phyloP scores from a whole-genome alignment of 345 rosid genomes.

The Alliaria petiolata region DNA sequence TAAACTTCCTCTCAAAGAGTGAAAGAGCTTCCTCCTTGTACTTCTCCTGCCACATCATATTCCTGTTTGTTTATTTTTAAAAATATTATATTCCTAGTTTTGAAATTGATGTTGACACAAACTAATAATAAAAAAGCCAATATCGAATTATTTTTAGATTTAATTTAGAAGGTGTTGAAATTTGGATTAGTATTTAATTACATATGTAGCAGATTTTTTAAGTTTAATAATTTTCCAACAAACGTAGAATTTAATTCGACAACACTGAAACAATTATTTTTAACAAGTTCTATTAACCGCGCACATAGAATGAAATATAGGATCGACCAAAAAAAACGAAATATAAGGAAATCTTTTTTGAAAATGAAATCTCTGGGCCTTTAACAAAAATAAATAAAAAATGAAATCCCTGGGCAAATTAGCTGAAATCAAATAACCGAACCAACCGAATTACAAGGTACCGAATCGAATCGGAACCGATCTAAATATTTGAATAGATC shows the following conservation, averaged over 20 bases:
- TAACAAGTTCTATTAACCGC: not conserved
- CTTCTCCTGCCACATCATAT: slow-evolving; percentile 15
- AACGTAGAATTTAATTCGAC: not conserved
- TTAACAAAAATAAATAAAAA: no score
- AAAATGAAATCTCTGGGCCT: no score
- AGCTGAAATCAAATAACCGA: no score
- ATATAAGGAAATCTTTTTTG: not conserved
- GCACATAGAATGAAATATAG: not conserved
- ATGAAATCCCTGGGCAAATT: no score
- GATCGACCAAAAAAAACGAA: no score
- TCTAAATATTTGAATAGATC: no score
- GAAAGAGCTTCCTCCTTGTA: slow-evolving; percentile 18
- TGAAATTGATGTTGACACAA: not conserved
- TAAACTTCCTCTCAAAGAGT: slow-evolving; percentile 30
- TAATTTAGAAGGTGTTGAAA: not conserved
- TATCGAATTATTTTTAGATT: not conserved
- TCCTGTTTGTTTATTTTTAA: not conserved
- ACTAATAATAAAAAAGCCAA: not conserved
- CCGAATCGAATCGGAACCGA: no score
- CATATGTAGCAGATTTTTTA: not conserved
- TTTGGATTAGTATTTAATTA: not conserved
- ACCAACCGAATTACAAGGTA: no score
- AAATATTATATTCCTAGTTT: slow-evolving; percentile 3
- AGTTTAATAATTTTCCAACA: not conserved
- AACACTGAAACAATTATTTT: not conserved